Evolutionary conservation across 352 stramenopile species (phyloP).

Genomic region (Globisporangium canariense): DNA sequence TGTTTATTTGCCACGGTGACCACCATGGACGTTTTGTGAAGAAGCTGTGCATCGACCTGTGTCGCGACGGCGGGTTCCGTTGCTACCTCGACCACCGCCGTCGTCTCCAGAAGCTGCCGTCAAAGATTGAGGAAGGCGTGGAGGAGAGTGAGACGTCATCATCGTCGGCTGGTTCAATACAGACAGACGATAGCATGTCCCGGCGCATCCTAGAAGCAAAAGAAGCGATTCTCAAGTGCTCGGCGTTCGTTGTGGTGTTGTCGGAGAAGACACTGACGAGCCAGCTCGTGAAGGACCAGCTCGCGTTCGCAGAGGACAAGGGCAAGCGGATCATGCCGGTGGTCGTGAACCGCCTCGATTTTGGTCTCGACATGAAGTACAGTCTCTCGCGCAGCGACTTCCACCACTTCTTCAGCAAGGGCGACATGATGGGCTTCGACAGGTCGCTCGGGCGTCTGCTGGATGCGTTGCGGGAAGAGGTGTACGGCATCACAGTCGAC

Average conservation of each 20-base stretch:
- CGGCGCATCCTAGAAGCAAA: slow-evolving; percentile 75
- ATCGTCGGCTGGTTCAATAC: slow-evolving; percentile 3
- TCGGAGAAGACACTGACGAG: slow-evolving; percentile 72
- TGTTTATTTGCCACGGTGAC: slow-evolving; percentile 84
- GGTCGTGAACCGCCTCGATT: slow-evolving; percentile 60
- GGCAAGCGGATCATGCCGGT: slow-evolving; percentile 78
- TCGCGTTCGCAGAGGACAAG: slow-evolving; percentile 84
- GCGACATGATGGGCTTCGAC: slow-evolving; percentile 75
- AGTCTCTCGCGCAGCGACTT: slow-evolving; percentile 75
- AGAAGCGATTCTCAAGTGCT: slow-evolving; percentile 82
- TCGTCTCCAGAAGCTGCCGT: slow-evolving; percentile 20
- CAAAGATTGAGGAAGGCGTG: slow-evolving; percentile 13
- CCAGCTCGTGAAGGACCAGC: slow-evolving; percentile 72
- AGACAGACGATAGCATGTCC: slow-evolving; percentile 53
- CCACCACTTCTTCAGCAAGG: slow-evolving; percentile 77
- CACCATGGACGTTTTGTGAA: slow-evolving; percentile 67
- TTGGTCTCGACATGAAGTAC: slow-evolving; percentile 77
- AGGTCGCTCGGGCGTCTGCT: slow-evolving; percentile 57
- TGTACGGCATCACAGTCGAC: slow-evolving; percentile 61
- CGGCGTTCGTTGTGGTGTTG: slow-evolving; percentile 65
- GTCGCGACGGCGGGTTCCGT: slow-evolving; percentile 53
- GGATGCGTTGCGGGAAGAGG: slow-evolving; percentile 53
- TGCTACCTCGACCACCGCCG: slow-evolving; percentile 68
- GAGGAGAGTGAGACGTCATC: slow-evolving; percentile 22
- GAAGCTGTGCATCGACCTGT: slow-evolving; percentile 67